A percentile compares a stretch with the other conserved stretches of the same genome.
Conservation (phyloP, 352 stramenopile genomes). For the Pythium monospermum region DNA sequence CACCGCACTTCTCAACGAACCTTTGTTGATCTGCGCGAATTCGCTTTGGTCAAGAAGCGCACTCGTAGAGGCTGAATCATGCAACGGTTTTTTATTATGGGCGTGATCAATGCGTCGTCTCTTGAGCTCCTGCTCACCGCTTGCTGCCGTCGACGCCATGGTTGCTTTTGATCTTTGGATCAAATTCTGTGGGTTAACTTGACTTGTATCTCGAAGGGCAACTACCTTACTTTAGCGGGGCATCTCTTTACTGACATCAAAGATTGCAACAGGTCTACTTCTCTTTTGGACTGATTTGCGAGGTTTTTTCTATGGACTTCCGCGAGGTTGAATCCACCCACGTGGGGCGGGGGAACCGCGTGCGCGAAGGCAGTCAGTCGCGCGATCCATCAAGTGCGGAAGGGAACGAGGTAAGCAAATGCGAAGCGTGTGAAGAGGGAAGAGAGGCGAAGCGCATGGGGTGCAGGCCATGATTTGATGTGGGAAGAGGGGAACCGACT, state of each 20-base stretch:
- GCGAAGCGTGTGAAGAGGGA: no score
- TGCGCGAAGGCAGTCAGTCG: constrained; percentile 16
- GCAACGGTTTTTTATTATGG: background rate
- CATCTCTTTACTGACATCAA: constrained; percentile 4
- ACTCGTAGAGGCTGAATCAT: background rate
- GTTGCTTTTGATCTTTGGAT: no score
- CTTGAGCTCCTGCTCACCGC: constrained; percentile 14
- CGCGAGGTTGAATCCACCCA: constrained; percentile 24
- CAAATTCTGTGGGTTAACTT: no score
- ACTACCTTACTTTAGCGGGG: no score
- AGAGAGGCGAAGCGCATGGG: no score
- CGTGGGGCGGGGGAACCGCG: constrained; percentile 21
- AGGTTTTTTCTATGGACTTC: constrained; percentile 16
- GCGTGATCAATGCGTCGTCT: constrained; percentile 6
- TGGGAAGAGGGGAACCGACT: no score
- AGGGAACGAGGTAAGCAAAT: constrained; percentile 21
- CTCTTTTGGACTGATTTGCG: constrained; percentile 10
- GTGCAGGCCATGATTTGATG: no score
- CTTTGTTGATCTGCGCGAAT: constrained; percentile 28
- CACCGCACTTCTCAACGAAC: background rate
- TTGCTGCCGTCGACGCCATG: constrained; percentile 11
- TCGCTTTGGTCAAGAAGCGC: constrained; percentile 21
- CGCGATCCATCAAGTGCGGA: constrained; percentile 9
- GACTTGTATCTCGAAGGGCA: no score
- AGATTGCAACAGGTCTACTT: no score